Conservation (phyloP, 2,329 filamentous ascomycete species). For the Dryadomyces sulphureus region DNA sequence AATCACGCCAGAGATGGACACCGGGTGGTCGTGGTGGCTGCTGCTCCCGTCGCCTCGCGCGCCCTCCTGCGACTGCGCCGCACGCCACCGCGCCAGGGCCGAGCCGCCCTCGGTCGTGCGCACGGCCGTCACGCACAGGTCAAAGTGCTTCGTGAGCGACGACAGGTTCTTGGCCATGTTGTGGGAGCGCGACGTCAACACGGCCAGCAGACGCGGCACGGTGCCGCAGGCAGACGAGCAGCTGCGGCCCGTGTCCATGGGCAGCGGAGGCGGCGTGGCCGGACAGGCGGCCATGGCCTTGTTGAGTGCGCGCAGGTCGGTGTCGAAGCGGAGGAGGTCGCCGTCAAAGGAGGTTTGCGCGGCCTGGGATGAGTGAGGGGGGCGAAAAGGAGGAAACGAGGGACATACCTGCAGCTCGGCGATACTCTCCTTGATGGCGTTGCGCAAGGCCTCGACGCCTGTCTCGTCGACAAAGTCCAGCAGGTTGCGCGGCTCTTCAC, state of each 20-base stretch:
- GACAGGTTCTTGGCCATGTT: slow-evolving; percentile 71
- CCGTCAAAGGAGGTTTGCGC: slow-evolving; percentile 62
- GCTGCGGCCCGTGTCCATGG: not conserved
- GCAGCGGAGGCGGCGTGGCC: not conserved
- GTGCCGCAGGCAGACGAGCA: slow-evolving; percentile 9
- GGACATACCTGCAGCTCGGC: slow-evolving; percentile 47
- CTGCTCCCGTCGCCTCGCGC: slow-evolving; percentile 24
- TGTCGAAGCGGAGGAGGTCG: slow-evolving; percentile 61
- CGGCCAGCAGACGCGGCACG: slow-evolving; percentile 39
- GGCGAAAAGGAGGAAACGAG: not conserved
- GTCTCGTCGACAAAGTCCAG: slow-evolving; percentile 66
- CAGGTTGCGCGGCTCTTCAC: slow-evolving; percentile 45
- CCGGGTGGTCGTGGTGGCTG: slow-evolving; percentile 19
- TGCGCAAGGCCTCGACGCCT: slow-evolving; percentile 49
- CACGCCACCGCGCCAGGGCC: slow-evolving; percentile 51
- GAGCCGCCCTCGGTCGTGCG: slow-evolving; percentile 76
- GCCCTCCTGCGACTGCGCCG: slow-evolving; percentile 24
- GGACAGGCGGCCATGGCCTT: slow-evolving; percentile 33
- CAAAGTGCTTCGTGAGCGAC: slow-evolving; percentile 75
- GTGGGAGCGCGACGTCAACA: slow-evolving; percentile 59
- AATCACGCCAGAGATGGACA: slow-evolving; percentile 54
- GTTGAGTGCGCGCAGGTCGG: slow-evolving; percentile 52
- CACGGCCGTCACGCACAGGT: slow-evolving; percentile 82
- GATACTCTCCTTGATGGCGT: slow-evolving; percentile 55
- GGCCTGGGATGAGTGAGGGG: slow-evolving; percentile 21